phyloP scores from a whole-genome alignment of 768 basidiomycete species.

The Agaricus subrufescens region DNA sequence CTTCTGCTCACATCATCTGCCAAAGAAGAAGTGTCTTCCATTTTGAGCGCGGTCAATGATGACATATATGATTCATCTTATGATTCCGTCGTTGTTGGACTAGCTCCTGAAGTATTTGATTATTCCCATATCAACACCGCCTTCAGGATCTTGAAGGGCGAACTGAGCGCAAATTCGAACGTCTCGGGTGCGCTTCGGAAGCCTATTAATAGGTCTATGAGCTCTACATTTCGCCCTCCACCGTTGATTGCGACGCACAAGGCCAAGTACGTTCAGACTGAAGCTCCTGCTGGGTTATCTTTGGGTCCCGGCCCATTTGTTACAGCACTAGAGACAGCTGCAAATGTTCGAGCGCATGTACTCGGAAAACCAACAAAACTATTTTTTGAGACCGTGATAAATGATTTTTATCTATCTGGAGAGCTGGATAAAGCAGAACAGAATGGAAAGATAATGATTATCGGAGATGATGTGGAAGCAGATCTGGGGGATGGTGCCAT shows the following conservation, averaged over 20 bases:
- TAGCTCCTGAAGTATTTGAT: constrained; percentile 45
- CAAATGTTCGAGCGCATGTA: constrained; percentile 41
- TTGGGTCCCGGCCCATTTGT: constrained; percentile 73
- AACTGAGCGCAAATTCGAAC: constrained; percentile 13
- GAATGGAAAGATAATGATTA: constrained; percentile 37
- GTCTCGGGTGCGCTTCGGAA: not conserved
- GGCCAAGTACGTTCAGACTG: constrained; percentile 44
- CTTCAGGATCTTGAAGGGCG: constrained; percentile 56
- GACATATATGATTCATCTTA: constrained; percentile 20
- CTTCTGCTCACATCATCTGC: constrained; percentile 52
- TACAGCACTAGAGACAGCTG: constrained; percentile 52
- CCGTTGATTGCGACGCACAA: constrained; percentile 58
- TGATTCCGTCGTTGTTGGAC: constrained; percentile 63
- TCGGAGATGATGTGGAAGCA: constrained; percentile 63
- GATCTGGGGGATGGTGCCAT: constrained; percentile 62
- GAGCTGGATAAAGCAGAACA: constrained; percentile 12
- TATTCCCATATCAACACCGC: constrained; percentile 59
- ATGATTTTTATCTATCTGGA: constrained; percentile 24
- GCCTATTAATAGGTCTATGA: not conserved
- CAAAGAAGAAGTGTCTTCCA: constrained; percentile 31
- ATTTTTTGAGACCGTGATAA: constrained; percentile 58
- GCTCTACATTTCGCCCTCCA: constrained; percentile 11
- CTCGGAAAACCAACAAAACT: constrained; percentile 60
- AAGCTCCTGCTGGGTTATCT: constrained; percentile 44
- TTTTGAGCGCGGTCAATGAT: not conserved